phyloP scores from a whole-genome alignment of 2,329 filamentous ascomycete species.

The Pyrenochaeta sp. region DNA sequence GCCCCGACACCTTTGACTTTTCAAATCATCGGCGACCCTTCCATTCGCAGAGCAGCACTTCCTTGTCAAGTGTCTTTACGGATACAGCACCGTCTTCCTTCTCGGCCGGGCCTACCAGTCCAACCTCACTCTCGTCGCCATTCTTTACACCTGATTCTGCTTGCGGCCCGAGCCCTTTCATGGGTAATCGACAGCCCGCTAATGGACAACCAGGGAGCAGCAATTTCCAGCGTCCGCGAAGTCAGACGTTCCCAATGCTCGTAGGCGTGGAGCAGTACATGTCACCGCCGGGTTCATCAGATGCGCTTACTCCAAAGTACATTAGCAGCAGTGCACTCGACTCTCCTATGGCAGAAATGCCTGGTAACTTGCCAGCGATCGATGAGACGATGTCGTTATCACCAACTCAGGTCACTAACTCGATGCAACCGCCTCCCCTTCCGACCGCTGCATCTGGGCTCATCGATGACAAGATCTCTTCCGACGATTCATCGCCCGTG shows the following conservation, averaged over 20 bases:
- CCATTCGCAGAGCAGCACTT: slow-evolving; percentile 72
- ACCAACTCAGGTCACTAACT: slow-evolving; percentile 47
- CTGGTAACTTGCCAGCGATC: slow-evolving; percentile 48
- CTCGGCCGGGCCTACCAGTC: slow-evolving; percentile 75
- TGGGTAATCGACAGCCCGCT: slow-evolving; percentile 59
- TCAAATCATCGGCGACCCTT: slow-evolving; percentile 67
- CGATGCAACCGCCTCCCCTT: slow-evolving; percentile 58
- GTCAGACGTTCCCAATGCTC: slow-evolving; percentile 83
- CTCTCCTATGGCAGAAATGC: slow-evolving; percentile 60
- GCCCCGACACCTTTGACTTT: slow-evolving; percentile 67
- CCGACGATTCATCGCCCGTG: slow-evolving; percentile 58
- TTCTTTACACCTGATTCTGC: slow-evolving; percentile 82
- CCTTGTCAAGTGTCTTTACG: slow-evolving; percentile 72
- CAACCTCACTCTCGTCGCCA: slow-evolving; percentile 74
- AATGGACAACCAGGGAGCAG: slow-evolving; percentile 58
- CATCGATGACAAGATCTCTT: slow-evolving; percentile 28
- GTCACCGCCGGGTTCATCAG: slow-evolving; percentile 60
- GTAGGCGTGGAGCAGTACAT: slow-evolving; percentile 67
- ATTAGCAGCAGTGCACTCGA: slow-evolving; percentile 58
- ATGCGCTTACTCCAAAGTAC: slow-evolving; percentile 65
- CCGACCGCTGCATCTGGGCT: slow-evolving; percentile 50
- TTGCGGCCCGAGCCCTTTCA: slow-evolving; percentile 68
- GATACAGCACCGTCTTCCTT: slow-evolving; percentile 72
- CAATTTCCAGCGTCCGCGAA: slow-evolving; percentile 78
- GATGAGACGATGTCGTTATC: slow-evolving; percentile 52